These are phyloP conservation scores for Apium graveolens DNA, from an alignment of 129 eudicot genomes.

Conservation along the genomic window DNA sequence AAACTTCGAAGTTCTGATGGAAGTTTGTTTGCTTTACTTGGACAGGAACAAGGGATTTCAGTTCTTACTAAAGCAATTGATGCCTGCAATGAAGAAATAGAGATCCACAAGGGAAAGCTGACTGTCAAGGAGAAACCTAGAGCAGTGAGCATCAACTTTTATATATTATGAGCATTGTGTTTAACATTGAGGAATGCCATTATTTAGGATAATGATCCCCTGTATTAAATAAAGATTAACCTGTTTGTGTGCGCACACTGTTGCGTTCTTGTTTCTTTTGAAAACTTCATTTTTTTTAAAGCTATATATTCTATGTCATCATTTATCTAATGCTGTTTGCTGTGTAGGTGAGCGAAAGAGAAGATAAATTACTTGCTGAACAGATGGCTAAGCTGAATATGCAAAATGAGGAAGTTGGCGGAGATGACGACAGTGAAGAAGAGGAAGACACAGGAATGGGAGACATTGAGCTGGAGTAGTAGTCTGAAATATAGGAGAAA, in stretches of 20 bases:
- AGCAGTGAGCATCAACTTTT: conserved; percentile 49
- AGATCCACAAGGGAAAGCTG: conserved; percentile 79
- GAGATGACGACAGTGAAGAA: conserved; percentile 82
- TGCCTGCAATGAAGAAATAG: conserved; percentile 71
- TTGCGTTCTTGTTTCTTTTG: not conserved
- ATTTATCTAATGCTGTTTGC: not conserved
- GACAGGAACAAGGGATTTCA: conserved; percentile 86
- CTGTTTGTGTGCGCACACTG: not conserved
- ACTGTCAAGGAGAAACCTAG: conserved; percentile 87
- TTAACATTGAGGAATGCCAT: not conserved
- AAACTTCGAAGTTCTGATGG: not conserved
- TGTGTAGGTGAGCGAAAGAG: conserved; percentile 90
- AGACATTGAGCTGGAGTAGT: conserved; percentile 64
- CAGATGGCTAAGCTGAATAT: conserved; percentile 65
- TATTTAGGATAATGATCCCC: not conserved
- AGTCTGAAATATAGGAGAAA: conserved; percentile 18
- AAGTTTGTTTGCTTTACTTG: not conserved
- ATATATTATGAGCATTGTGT: not conserved
- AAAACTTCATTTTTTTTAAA: not conserved
- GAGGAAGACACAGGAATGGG: conserved; percentile 99
- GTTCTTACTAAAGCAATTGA: conserved; percentile 74
- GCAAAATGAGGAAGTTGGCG: conserved; percentile 68
- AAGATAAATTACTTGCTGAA: conserved; percentile 72
- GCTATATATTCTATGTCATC: not conserved
- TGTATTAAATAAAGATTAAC: not conserved